Evolutionary conservation across 2,329 filamentous ascomycete genomes (phyloP).

Genomic region (Fusarium sp.): DNA sequence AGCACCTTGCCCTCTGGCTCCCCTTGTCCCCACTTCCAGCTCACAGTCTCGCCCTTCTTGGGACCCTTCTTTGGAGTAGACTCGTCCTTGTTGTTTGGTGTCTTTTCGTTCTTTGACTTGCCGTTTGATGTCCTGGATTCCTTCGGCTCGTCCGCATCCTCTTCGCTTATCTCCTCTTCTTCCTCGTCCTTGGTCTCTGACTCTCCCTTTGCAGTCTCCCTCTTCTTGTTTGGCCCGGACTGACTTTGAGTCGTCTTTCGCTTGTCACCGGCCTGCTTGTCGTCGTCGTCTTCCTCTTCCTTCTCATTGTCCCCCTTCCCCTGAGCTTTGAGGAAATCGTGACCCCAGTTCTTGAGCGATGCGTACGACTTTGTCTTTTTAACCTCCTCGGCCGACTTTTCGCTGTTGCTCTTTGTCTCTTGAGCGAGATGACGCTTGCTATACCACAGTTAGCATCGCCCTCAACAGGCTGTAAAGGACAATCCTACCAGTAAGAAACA

Average conservation of each 20-base stretch:
- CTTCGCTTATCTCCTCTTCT: slow-evolving; percentile 17
- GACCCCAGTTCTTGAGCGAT: slow-evolving; percentile 72
- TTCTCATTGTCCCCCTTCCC: slow-evolving; percentile 21
- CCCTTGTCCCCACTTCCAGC: slow-evolving; percentile 60
- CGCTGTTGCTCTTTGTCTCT: slow-evolving; percentile 67
- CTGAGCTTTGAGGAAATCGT: slow-evolving; percentile 61
- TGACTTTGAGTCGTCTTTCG: slow-evolving; percentile 39
- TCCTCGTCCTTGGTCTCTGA: slow-evolving; percentile 27
- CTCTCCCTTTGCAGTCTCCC: slow-evolving; percentile 45
- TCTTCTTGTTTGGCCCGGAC: slow-evolving; percentile 47
- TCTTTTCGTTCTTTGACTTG: slow-evolving; percentile 16
- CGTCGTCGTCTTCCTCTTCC: slow-evolving; percentile 29
- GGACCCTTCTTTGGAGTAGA: slow-evolving; percentile 48
- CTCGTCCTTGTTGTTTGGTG: not conserved
- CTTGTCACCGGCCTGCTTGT: slow-evolving; percentile 42
- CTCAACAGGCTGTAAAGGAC: not conserved
- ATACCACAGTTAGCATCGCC: not conserved
- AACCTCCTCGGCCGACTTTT: slow-evolving; percentile 60
- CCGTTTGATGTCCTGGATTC: slow-evolving; percentile 14
- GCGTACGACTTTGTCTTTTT: slow-evolving; percentile 66
- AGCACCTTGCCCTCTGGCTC: slow-evolving; percentile 58
- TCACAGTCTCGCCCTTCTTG: slow-evolving; percentile 56
- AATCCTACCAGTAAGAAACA: slow-evolving; percentile 66
- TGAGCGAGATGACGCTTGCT: slow-evolving; percentile 74
- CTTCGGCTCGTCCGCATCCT: slow-evolving; percentile 21